A percentile compares a stretch with the other conserved stretches of the same genome.
phyloP scores from a whole-genome alignment of 2,329 filamentous ascomycete species.

The Hypoxylon sp. region DNA sequence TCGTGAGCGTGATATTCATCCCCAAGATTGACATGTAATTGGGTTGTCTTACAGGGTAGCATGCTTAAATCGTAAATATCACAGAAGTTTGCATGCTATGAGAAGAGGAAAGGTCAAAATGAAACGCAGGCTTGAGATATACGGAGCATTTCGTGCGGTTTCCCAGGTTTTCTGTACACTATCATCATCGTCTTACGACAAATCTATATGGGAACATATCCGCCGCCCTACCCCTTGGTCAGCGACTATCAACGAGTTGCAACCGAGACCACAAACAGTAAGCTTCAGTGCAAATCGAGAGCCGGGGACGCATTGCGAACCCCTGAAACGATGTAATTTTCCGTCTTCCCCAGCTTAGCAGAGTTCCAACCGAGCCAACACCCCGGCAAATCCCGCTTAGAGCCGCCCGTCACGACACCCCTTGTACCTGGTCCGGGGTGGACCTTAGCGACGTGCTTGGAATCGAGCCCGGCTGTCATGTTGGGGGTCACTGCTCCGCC shows the following conservation, averaged over 20 bases:
- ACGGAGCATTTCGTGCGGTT: conserved; percentile 22
- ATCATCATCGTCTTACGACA: conserved; percentile 31
- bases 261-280: conserved; percentile 40
- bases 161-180: conserved; percentile 14
- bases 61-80: conserved; percentile 20
- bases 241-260: conserved; percentile 36
- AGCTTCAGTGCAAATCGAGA: conserved; percentile 34
- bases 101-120: conserved; percentile 14
- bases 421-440: conserved; percentile 24
- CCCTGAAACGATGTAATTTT: conserved; percentile 39
- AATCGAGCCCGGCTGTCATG: conserved; percentile 31
- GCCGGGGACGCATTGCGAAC: conserved; percentile 34
- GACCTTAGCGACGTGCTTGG: conserved; percentile 34
- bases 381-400: conserved; percentile 36
- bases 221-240: conserved; percentile 25
- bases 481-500: conserved; percentile 34
- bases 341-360: conserved; percentile 33
- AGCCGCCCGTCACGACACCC: conserved; percentile 1
- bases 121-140: conserved; percentile 18
- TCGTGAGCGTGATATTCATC: conserved; percentile 22
- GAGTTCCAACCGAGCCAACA: conserved; percentile 10
- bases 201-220: conserved; percentile 31
- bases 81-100: conserved; percentile 8
- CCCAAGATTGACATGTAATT: conserved; percentile 9
- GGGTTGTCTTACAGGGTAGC: conserved; percentile 15